Evolutionary conservation across 257 asterid genomes (phyloP), one percentile per base, ranked within the genome.

Genomic region (Petunia axillaris): DNA sequence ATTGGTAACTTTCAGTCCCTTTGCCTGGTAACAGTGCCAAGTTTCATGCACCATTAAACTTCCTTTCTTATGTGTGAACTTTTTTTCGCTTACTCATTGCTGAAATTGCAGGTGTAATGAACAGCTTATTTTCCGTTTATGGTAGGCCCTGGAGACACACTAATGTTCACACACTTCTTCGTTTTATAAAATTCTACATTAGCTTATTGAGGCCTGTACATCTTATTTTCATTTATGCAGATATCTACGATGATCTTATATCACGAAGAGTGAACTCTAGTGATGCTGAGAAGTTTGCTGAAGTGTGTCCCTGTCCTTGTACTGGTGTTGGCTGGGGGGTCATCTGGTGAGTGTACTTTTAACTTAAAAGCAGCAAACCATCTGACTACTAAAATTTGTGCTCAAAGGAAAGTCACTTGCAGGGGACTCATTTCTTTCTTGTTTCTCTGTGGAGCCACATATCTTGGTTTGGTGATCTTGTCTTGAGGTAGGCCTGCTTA

Each of bases 341-440:
- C 74, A 85, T 87, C 35, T 84, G 90, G 90, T 87, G 41, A 83
- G 83, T 73, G 15, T 67, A 39, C 48, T 14, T 82, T 4, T 10
- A 6, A 10, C 67, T 35, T 76, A 76, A 52, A 14, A 4, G 67
- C 11, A 38, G 10, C 9, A 14, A 38, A 50, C 36, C 48, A 7
- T 38, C 41, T 10, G 37, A 41, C 79, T 14, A 36, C 16, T 38
- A 7, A 8, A 3, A 16, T 41, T 15, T 38, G 39, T n/a, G 36
- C 66, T 41, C 1, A 54, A 76, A 50, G 67, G 53, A 16, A 76
- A 39, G 50, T 76, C 80, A 39, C 59, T 62, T 83, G 81, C 87
- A 87, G 91, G 91, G 91, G 91, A 75, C 73, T 87, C 62, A 85
- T 87, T 53, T 87, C 91, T 38, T 84, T 87, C 76, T 74, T 84